Evolutionary conservation across 2,329 filamentous ascomycete species (phyloP).

Genomic region (Clarireedia paspali): DNA sequence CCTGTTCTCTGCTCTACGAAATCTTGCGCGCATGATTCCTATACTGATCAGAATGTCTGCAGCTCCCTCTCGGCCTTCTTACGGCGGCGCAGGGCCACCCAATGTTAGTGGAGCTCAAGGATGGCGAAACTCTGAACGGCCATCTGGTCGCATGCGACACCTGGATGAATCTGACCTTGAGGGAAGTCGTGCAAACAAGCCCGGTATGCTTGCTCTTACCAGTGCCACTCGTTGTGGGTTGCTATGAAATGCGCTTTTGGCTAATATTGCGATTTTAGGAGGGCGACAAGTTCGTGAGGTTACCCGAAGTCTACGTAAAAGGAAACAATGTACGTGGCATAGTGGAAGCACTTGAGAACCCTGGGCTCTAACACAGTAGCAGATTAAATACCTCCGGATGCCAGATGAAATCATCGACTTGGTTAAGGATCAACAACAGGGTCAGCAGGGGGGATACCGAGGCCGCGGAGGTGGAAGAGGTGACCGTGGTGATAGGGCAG

Average conservation of each 20-base stretch:
- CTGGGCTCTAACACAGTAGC: conserved; percentile 6
- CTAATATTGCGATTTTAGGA: conserved; percentile 45
- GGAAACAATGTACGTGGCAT: conserved; percentile 73
- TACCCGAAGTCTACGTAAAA: conserved; percentile 92
- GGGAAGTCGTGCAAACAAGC: conserved; percentile 94
- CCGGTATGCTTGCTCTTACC: conserved; percentile 43
- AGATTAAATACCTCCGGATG: conserved; percentile 96
- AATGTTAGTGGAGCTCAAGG: conserved; percentile 96
- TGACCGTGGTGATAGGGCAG: conserved; percentile 38
- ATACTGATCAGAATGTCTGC: background rate
- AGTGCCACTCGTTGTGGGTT: background rate
- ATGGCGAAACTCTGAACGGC: conserved; percentile 93
- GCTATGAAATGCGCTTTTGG: background rate
- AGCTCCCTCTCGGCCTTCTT: conserved; percentile 73
- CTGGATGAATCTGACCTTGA: conserved; percentile 98
- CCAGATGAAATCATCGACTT: conserved; percentile 94
- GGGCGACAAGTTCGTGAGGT: conserved; percentile 84
- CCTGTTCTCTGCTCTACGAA: background rate
- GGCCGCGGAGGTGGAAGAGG: conserved; percentile 57
- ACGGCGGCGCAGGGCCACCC: conserved; percentile 96
- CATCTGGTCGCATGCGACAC: conserved; percentile 96
- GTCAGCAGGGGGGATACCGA: conserved; percentile 42
- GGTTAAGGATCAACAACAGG: conserved; percentile 76
- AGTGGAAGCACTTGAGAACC: background rate
- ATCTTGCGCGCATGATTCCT: background rate